These are phyloP conservation scores for Penicillium cinerascens DNA, from an alignment of 495 filamentous ascomycete species.

Conservation along the genomic window DNA sequence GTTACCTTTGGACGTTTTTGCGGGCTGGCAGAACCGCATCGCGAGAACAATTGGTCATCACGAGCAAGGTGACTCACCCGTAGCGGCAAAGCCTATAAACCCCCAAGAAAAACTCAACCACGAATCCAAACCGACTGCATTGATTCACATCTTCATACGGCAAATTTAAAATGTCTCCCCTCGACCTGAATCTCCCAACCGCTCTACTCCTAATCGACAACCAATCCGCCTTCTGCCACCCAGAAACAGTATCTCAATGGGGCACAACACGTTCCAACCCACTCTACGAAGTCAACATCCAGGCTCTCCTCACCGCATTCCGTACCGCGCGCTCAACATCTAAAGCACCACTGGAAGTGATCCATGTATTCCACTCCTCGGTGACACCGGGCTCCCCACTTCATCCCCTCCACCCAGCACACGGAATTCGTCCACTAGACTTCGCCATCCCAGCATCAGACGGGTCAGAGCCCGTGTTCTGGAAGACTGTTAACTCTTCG, in stretches of 20 bases:
- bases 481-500: conserved; percentile 47
- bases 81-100: not conserved
- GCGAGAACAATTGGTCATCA: not conserved
- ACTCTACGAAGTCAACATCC: conserved; percentile 41
- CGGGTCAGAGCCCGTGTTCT: conserved; percentile 40
- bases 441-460: conserved; percentile 36
- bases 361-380: conserved; percentile 48
- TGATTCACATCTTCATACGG: not conserved
- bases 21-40: not conserved
- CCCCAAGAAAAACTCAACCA: not conserved
- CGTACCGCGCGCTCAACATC: conserved; percentile 25
- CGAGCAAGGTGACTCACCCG: not conserved
- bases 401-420: conserved; percentile 27
- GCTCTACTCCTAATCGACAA: conserved; percentile 59
- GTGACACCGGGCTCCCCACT: conserved; percentile 27
- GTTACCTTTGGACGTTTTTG: not conserved
- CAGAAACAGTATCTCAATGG: conserved; percentile 31
- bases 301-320: conserved; percentile 40
- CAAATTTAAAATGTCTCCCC: conserved; percentile 5
- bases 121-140: not conserved
- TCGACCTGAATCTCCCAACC: conserved; percentile 33
- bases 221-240: conserved; percentile 49
- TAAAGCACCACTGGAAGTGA: conserved; percentile 30
- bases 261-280: conserved; percentile 45
- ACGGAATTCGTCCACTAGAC: conserved; percentile 34